Percentiles rank a stretch among this genome's conserved stretches.
These are phyloP conservation scores for Ascomycota sp. DNA, from an alignment of 2,329 filamentous ascomycete species.

Conservation along the genomic window DNA sequence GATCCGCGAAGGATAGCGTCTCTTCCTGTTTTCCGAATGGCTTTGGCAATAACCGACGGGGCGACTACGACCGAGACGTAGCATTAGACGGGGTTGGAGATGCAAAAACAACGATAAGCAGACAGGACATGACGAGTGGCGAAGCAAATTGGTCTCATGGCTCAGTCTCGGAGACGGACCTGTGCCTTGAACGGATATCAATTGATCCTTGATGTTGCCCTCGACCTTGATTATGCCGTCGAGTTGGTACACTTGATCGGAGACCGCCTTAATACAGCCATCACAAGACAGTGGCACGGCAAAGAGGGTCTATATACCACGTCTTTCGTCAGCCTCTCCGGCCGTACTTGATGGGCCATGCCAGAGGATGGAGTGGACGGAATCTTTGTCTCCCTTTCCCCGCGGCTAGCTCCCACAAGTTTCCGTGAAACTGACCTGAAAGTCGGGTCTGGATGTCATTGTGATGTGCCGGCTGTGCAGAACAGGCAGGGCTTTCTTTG, in stretches of 20 bases:
- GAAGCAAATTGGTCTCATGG: too few relatives aligned
- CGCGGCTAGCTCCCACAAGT: not conserved
- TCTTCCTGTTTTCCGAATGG: constrained; percentile 72
- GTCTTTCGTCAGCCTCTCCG: constrained; percentile 13
- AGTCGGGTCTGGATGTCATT: too few relatives aligned
- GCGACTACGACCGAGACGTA: constrained; percentile 28
- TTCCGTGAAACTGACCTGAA: too few relatives aligned
- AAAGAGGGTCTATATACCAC: constrained; percentile 53
- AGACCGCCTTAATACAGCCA: constrained; percentile 68
- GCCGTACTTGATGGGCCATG: not conserved
- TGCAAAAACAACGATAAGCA: too few relatives aligned
- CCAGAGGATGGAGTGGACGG: too few relatives aligned
- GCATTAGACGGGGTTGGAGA: too few relatives aligned
- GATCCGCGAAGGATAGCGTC: constrained; percentile 87
- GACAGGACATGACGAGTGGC: too few relatives aligned
- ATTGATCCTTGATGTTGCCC: constrained; percentile 59
- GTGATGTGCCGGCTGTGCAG: too few relatives aligned
- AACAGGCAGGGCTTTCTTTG: too few relatives aligned
- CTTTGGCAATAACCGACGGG: constrained; percentile 69
- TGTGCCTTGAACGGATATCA: constrained; percentile 69
- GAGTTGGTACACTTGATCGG: constrained; percentile 52
- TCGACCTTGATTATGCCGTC: constrained; percentile 64
- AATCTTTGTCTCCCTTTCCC: too few relatives aligned
- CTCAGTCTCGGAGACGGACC: constrained; percentile 19
- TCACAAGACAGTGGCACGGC: constrained; percentile 87